These are phyloP conservation scores for Aspergillus terreus DNA, from an alignment of 2,329 filamentous ascomycete genomes.

Conservation along the genomic window DNA sequence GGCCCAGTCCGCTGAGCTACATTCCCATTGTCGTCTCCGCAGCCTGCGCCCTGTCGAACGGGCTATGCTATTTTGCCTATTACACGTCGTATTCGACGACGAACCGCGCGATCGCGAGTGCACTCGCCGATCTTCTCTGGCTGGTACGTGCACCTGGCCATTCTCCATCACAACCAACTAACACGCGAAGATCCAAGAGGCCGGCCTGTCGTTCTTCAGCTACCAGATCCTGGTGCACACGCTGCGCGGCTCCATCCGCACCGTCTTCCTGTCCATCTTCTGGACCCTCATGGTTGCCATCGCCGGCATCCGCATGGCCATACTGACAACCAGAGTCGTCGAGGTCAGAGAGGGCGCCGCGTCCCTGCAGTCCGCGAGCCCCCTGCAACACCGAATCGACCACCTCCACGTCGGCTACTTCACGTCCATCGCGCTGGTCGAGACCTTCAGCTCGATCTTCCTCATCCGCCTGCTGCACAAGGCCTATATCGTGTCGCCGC, in stretches of 20 bases:
- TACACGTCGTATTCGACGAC: slow-evolving; percentile 1
- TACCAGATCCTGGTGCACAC: slow-evolving; percentile 10
- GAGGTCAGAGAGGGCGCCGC: background rate
- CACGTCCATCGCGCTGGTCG: slow-evolving; percentile 9
- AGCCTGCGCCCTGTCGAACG: slow-evolving; percentile 9
- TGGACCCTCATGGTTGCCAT: slow-evolving; percentile 9
- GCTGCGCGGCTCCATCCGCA: background rate
- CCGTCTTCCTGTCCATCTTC: slow-evolving; percentile 8
- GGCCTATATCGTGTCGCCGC: slow-evolving; percentile 3
- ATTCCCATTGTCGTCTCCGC: slow-evolving; percentile 10
- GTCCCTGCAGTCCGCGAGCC: background rate
- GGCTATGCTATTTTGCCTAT: slow-evolving; percentile 10
- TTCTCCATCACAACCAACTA: background rate
- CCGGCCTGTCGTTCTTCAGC: slow-evolving; percentile 11
- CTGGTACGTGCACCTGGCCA: slow-evolving; percentile 1
- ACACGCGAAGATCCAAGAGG: slow-evolving; percentile 9
- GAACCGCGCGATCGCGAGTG: slow-evolving; percentile 1
- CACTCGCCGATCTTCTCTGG: slow-evolving; percentile 12
- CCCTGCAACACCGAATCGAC: slow-evolving; percentile 4
- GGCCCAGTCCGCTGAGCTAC: slow-evolving; percentile 4
- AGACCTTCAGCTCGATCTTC: slow-evolving; percentile 11
- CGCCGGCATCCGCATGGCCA: slow-evolving; percentile 2
- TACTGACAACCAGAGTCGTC: slow-evolving; percentile 3
- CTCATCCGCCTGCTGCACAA: slow-evolving; percentile 7
- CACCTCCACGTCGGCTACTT: slow-evolving; percentile 12